Base-by-base conservation (phyloP, 2,329 filamentous ascomycete species). In the Cordyceps tenuipes region DNA sequence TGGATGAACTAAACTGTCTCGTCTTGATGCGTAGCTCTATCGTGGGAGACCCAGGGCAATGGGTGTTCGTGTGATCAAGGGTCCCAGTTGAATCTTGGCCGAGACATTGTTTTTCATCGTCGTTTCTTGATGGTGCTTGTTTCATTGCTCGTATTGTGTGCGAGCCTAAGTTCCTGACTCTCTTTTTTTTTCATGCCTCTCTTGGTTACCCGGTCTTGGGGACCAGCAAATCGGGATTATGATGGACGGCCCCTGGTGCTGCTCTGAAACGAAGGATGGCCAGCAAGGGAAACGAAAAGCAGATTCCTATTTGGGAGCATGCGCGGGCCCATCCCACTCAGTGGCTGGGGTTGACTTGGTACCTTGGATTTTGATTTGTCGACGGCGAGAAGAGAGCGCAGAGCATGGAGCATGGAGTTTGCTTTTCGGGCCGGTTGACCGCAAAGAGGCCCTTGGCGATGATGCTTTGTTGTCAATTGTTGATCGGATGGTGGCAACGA, bases 271-370 rank as follows among this genome's bases (percentile, higher is more conserved):
- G 19, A 29, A 29, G 7, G 29, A 29, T 29, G 29, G 29, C 1
- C 7, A 29, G 29, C 5, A 46, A 46, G 21, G 31, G 29, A 34
- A 58, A 46, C 23, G 21, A 54, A 31, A 34, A 58, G 46, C 55
- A 58, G 44, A 58, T 58, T 46, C 55, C 55, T 58, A 58, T 58
- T 58, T 34, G 15, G 55, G 39, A 49, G 29, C 46, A 12, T 58
- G 55, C 23, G 55, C 46, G 52, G 46, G 52, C 52, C 3, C 52
- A 55, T 55, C 52, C n/a, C 17, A 6, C 13, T 36, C 15, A 19
- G 21, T 29, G 41, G 23, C 21, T 26, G 39, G 39, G 13, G 13
- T 2, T 17, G 15, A 15, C 17, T 29, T 29, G 29, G 39, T 23
- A 41, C 3, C 13, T 15, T 43, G 39, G 12, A 17, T 43, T 43